Base-by-base conservation (phyloP, 352 stramenopile species). In the Pythium apleroticum region DNA sequence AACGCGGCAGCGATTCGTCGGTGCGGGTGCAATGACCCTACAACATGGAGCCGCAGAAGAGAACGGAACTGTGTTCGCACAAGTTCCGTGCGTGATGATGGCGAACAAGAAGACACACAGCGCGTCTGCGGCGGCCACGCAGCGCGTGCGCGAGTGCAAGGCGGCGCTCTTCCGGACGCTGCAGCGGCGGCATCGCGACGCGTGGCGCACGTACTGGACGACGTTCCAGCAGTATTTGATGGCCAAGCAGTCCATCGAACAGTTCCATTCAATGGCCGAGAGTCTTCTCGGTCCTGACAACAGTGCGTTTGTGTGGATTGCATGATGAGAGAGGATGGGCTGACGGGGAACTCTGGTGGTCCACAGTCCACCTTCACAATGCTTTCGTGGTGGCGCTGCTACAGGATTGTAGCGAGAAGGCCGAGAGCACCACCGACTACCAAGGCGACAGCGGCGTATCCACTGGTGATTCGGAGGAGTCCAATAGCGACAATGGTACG, bases 151-250 rank as follows among this genome's bases (percentile, higher is more conserved):
- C 22, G 72, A 80, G 70, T 77, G 86, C 46, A 91, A 91, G 73
- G 71, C 80, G 48, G 76, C 82, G 69, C 66, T 91, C 24, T 91
- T 86, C 60, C 80, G 85, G 57, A 68, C 71, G 25, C 73, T 91
- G n/a, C 74, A 88, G 65, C 68, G 72, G 22, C 73, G 75, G 45
- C 56, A 80, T 46, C 72, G 68, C 20, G 65, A 80, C 62, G 71
- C 76, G 20, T 91, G 82, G 82, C 69, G 72, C 52, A 69, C 57
- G 17, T 91, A 91, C 62, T 91, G 82, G 82, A 57, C 66, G 27
- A 71, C 72, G 24, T 85, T 89, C 57, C 80, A 88, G 64, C 68
- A 76, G 12, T 91, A 84, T 22, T 52, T 89, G 15, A 15, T 70
- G n/a, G 80, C 82, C 39, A 72, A 77, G 25, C 33, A 84, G 24